A percentile compares a stretch with the other conserved stretches of the same genome.
Evolutionary conservation across 2,329 filamentous ascomycete species (phyloP).

Genomic region (Aspergillus flavus): DNA sequence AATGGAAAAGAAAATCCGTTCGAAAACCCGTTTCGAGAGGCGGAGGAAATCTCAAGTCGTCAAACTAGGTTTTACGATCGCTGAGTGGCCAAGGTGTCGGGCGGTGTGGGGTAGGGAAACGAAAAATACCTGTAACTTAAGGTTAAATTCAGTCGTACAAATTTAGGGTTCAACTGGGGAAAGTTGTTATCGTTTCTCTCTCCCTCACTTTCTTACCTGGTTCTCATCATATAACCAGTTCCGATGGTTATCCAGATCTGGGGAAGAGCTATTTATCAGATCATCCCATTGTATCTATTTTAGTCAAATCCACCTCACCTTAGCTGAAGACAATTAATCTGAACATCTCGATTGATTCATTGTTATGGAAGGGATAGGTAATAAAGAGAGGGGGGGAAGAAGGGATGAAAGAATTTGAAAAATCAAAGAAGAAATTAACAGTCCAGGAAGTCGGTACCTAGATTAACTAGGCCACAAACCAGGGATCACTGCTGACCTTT

Average conservation of each 20-base stretch:
- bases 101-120: slow-evolving; percentile 7
- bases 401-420: background rate
- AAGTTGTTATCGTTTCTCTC: background rate
- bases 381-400: background rate
- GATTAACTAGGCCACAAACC: background rate
- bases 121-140: slow-evolving; percentile 6
- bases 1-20: slow-evolving; percentile 10
- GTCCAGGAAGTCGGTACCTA: background rate
- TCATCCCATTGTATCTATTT: background rate
- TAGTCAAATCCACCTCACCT: background rate
- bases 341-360: background rate
- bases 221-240: too few species aligned
- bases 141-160: background rate
- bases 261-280: background rate
- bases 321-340: background rate
- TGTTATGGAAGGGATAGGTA: background rate
- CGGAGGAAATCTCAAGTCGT: slow-evolving; percentile 15
- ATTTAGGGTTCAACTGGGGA: background rate
- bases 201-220: background rate
- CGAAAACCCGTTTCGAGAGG: slow-evolving; percentile 2
- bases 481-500: background rate
- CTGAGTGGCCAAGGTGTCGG: background rate
- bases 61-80: slow-evolving; percentile 1
- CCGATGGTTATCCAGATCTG: background rate
- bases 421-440: background rate